phyloP scores from a whole-genome alignment of 306 rosid species.

The Corylus avellana region DNA sequence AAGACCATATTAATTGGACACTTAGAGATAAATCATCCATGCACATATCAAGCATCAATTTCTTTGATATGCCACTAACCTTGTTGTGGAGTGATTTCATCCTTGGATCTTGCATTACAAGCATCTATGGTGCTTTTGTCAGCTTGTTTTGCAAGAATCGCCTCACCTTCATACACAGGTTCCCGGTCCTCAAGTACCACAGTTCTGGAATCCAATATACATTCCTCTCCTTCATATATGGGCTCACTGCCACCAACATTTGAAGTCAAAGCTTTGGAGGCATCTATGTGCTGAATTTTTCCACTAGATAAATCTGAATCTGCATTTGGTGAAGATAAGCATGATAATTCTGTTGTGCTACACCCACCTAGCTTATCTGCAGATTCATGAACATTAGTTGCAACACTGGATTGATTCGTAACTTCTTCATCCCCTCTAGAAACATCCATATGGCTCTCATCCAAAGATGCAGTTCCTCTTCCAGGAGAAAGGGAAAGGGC shows the following conservation, averaged over 20 bases:
- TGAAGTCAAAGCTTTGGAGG: constrained; percentile 59
- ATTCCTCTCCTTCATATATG: constrained; percentile 97
- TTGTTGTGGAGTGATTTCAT: constrained; percentile 71
- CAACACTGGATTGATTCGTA: constrained; percentile 34
- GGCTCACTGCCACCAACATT: constrained; percentile 76
- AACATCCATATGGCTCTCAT: constrained; percentile 38
- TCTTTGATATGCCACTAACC: constrained; percentile 47
- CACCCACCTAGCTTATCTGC: constrained; percentile 42
- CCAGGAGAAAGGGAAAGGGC: constrained; percentile 40
- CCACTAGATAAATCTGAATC: constrained; percentile 53
- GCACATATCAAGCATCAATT: constrained; percentile 10
- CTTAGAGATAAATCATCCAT: constrained; percentile 16
- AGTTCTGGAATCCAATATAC: constrained; percentile 60
- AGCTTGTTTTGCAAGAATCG: constrained; percentile 77
- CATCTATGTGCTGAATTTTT: constrained; percentile 46
- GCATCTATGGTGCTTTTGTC: constrained; percentile 60
- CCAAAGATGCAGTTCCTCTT: constrained; percentile 27
- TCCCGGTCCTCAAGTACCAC: constrained; percentile 58
- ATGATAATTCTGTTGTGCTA: constrained; percentile 36
- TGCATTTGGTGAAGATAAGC: constrained; percentile 44
- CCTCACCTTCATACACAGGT: constrained; percentile 96
- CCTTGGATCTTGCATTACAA: constrained; percentile 44
- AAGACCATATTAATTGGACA: constrained; percentile 25
- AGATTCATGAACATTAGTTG: constrained; percentile 37
- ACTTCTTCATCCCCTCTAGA: constrained; percentile 34